phyloP scores from a whole-genome alignment of 2,329 filamentous ascomycete genomes.

The Cercospora sojina region DNA sequence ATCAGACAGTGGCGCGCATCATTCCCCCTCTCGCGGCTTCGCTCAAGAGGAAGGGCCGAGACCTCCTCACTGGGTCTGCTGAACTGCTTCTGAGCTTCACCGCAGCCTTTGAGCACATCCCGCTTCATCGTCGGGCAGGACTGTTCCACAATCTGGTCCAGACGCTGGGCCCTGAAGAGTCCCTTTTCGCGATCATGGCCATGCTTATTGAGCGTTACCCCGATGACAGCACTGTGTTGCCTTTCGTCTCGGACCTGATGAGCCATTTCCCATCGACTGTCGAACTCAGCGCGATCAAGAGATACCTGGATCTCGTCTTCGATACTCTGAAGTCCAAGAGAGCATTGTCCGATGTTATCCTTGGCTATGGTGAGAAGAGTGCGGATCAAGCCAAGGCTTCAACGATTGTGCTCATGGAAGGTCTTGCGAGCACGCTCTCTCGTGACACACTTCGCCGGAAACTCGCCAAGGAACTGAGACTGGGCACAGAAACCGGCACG shows the following conservation, averaged over 20 bases:
- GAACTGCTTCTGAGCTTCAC: constrained; percentile 95
- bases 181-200: constrained; percentile 80
- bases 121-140: constrained; percentile 75
- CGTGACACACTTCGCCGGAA: constrained; percentile 28
- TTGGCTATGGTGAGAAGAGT: constrained; percentile 59
- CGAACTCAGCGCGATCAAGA: constrained; percentile 72
- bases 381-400: constrained; percentile 35
- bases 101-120: constrained; percentile 94
- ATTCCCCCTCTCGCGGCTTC: constrained; percentile 88
- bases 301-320: constrained; percentile 70
- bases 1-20: constrained; percentile 88
- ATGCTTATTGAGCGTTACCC: constrained; percentile 91
- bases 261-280: constrained; percentile 69
- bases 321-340: constrained; percentile 77
- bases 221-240: constrained; percentile 67
- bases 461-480: constrained; percentile 31
- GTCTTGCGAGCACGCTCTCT: constrained; percentile 40
- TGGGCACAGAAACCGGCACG: constrained; percentile 24
- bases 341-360: constrained; percentile 67
- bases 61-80: constrained; percentile 76
- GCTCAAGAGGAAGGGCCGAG: constrained; percentile 72
- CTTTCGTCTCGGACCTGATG: constrained; percentile 74
- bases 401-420: constrained; percentile 41
- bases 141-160: constrained; percentile 83
- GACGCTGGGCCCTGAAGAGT: constrained; percentile 81